Conservation (phyloP, 768 basidiomycete species). For the Gloeopeniophorella convolvens region DNA sequence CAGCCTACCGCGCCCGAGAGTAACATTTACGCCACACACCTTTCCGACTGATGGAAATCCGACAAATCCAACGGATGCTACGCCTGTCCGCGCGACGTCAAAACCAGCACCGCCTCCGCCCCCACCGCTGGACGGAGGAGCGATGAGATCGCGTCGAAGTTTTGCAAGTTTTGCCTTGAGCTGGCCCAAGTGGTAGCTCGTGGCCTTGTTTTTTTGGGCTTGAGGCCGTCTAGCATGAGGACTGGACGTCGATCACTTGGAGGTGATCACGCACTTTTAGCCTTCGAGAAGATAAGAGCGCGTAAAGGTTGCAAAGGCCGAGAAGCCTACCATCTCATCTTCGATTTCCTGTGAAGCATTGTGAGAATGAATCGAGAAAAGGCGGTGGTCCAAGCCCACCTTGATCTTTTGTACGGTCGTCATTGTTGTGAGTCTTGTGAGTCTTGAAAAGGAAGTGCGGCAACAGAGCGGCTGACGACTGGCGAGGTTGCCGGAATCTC, state of each 20-base stretch:
- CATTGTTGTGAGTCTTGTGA: slow-evolving; percentile 40
- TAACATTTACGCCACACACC: slow-evolving; percentile 33
- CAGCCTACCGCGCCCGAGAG: slow-evolving; percentile 4
- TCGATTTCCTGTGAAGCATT: slow-evolving; percentile 66
- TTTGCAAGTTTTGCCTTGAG: slow-evolving; percentile 99
- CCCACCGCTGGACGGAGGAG: slow-evolving; percentile 63
- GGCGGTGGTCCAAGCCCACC: slow-evolving; percentile 33
- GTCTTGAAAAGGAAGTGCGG: slow-evolving; percentile 3
- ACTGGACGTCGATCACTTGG: slow-evolving; percentile 10
- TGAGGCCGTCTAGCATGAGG: slow-evolving; percentile 18
- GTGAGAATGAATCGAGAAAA: slow-evolving; percentile 19
- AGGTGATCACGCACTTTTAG: slow-evolving; percentile 57
- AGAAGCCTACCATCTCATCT: slow-evolving; percentile 83
- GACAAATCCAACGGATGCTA: slow-evolving; percentile 93
- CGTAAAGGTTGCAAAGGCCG: slow-evolving; percentile 14
- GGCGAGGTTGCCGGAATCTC: too few species aligned
- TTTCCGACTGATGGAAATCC: slow-evolving; percentile 95
- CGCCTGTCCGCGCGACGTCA: slow-evolving; percentile 96
- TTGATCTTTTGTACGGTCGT: slow-evolving; percentile 91
- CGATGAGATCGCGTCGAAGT: slow-evolving; percentile 88
- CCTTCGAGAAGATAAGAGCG: slow-evolving; percentile 38
- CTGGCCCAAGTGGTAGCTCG: slow-evolving; percentile 92
- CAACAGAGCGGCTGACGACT: too few species aligned
- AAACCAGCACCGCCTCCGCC: slow-evolving; percentile 90
- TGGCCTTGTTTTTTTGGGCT: slow-evolving; percentile 96